Conservation (phyloP, 768 basidiomycete species). For the Collybiopsis confluens region DNA sequence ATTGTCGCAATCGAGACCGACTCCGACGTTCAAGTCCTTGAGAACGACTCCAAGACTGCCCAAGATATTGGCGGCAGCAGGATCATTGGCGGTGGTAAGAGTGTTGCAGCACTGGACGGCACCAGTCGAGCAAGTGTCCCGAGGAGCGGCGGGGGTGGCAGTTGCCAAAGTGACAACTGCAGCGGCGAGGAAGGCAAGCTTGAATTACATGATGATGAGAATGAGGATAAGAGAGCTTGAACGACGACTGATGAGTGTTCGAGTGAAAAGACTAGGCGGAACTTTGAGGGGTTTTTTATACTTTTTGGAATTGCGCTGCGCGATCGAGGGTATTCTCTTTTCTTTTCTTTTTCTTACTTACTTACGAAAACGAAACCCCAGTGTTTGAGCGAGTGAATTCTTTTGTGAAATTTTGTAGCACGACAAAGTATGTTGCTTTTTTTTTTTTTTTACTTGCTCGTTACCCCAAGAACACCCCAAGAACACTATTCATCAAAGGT, state of each 20-base stretch:
- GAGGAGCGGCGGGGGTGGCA: conserved; percentile 4
- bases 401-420: too few relatives aligned
- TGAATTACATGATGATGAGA: conserved; percentile 1
- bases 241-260: conserved; percentile 4
- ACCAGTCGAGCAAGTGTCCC: conserved; percentile 5
- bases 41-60: neutral
- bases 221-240: neutral
- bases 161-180: neutral
- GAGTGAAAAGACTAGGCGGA: neutral
- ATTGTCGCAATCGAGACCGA: conserved; percentile 1
- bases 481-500: too few relatives aligned
- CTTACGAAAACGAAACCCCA: too few relatives aligned
- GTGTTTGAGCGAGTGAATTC: too few relatives aligned
- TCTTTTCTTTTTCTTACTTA: neutral
- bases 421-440: too few relatives aligned
- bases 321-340: neutral
- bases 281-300: neutral
- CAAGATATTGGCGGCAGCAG: neutral
- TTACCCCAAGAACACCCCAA: too few relatives aligned
- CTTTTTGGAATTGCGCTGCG: neutral
- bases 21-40: neutral
- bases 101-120: conserved; percentile 7
- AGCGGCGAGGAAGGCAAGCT: conserved; percentile 4
- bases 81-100: neutral
- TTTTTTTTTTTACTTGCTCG: too few relatives aligned